A percentile compares a stretch with the other conserved stretches of the same genome.
These are phyloP conservation scores for Fusarium udum DNA, from an alignment of 2,329 filamentous ascomycete species.

Conservation along the genomic window DNA sequence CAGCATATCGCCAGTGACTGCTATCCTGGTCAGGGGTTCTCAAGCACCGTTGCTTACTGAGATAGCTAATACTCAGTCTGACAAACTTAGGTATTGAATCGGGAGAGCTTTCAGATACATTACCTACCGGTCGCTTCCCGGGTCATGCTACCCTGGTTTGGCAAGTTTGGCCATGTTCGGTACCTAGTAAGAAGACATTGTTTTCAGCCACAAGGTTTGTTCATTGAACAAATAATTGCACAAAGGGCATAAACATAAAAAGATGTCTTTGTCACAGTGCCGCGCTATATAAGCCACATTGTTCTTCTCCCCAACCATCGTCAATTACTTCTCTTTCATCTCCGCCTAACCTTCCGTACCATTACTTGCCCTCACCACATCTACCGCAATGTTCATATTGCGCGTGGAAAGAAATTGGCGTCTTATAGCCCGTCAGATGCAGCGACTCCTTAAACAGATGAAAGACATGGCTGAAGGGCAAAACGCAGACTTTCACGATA, in stretches of 20 bases:
- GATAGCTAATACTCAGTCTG: accelerated
- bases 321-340: background rate
- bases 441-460: background rate
- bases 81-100: background rate
- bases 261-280: background rate
- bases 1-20: background rate
- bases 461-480: background rate
- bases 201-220: background rate
- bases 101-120: accelerated
- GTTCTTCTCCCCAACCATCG: background rate
- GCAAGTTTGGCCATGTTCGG: background rate
- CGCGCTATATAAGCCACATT: background rate
- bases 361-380: background rate
- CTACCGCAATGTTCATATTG: background rate
- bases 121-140: accelerated
- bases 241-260: background rate
- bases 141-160: accelerated
- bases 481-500: background rate
- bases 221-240: background rate
- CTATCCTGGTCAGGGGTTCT: accelerated
- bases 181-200: too few relatives aligned
- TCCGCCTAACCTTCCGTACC: background rate
- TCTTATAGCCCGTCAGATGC: background rate
- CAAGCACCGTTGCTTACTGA: too few relatives aligned
- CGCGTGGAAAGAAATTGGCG: background rate